Conservation (phyloP, 148 eudicot species). For the Pouteria glomerata region DNA sequence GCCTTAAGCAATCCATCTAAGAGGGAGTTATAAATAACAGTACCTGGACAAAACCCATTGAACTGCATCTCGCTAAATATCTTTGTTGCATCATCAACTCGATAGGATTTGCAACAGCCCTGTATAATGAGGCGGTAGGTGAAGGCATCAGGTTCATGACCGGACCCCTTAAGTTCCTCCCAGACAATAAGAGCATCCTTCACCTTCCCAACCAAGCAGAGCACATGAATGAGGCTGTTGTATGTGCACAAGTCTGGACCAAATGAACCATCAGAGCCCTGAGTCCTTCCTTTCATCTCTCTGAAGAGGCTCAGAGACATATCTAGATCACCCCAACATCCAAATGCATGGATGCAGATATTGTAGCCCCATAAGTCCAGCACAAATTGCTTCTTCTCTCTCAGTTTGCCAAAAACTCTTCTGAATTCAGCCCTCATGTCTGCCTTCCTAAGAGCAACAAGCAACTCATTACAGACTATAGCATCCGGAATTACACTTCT, state of each 20-base stretch:
- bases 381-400: constrained; percentile 34
- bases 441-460: constrained; percentile 66
- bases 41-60: constrained; percentile 62
- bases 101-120: constrained; percentile 68
- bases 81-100: constrained; percentile 47
- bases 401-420: constrained; percentile 37
- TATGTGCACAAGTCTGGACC: constrained; percentile 79
- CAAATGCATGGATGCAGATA: constrained; percentile 76
- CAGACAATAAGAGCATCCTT: constrained; percentile 69
- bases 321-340: constrained; percentile 73
- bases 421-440: constrained; percentile 58
- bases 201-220: constrained; percentile 60
- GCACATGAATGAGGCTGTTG: constrained; percentile 72
- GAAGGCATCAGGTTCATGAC: constrained; percentile 72
- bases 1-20: constrained; percentile 72
- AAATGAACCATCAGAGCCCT: constrained; percentile 21
- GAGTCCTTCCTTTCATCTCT: constrained; percentile 61
- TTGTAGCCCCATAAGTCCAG: constrained; percentile 70
- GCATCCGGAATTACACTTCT: constrained; percentile 34
- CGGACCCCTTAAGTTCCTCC: constrained; percentile 73
- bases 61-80: constrained; percentile 70
- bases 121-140: constrained; percentile 74
- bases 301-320: constrained; percentile 54
- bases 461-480: constrained; percentile 71
- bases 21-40: constrained; percentile 65